phyloP scores from a whole-genome alignment of 1,284 basidiomycete genomes.

The Ustilago shanxiensis region DNA sequence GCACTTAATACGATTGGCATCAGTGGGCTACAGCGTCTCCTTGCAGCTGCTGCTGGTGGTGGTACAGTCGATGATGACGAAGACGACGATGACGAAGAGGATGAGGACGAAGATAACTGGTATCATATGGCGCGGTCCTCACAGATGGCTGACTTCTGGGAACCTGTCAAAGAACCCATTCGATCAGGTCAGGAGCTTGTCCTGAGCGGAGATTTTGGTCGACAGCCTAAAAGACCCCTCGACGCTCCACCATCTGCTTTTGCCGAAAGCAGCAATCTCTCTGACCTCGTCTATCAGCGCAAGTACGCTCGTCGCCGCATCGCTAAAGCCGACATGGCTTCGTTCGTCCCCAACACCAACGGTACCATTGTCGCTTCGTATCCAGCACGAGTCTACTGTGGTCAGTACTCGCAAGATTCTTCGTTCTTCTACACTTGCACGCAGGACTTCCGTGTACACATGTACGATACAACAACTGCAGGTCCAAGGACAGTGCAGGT shows the following conservation, averaged over 20 bases:
- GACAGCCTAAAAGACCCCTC: constrained; percentile 64
- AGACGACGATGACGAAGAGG: constrained; percentile 47
- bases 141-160: constrained; percentile 61
- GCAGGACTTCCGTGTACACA: constrained; percentile 80
- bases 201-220: constrained; percentile 87
- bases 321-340: constrained; percentile 70
- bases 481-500: constrained; percentile 38
- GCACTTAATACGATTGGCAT: constrained; percentile 55
- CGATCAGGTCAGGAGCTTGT: constrained; percentile 79
- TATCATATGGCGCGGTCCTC: constrained; percentile 42
- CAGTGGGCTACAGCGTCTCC: constrained; percentile 48
- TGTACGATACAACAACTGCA: constrained; percentile 48
- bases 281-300: constrained; percentile 43
- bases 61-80: constrained; percentile 45
- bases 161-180: constrained; percentile 76
- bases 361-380: constrained; percentile 89
- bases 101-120: constrained; percentile 45
- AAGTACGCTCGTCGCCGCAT: constrained; percentile 68
- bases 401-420: constrained; percentile 80
- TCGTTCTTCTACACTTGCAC: constrained; percentile 72
- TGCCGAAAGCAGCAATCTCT: constrained; percentile 36
- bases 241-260: constrained; percentile 45
- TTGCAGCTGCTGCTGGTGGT: constrained; percentile 43
- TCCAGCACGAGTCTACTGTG: constrained; percentile 86
- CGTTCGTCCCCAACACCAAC: constrained; percentile 83